Evolutionary conservation across 83 land plant genomes (phyloP).

Genomic region (Diphasiastrum complanatum): DNA sequence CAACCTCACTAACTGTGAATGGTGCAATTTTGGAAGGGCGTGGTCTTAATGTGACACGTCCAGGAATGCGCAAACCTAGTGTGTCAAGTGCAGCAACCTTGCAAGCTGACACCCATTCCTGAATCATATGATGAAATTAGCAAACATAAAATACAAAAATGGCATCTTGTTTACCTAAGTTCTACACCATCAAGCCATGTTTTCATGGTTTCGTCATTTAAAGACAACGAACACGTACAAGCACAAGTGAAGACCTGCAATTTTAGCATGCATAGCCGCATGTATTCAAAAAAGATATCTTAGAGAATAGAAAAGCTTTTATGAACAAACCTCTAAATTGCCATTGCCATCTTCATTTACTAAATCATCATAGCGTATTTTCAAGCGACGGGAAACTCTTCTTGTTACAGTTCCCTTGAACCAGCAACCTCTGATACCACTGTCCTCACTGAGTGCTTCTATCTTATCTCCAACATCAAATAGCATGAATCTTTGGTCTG

Average conservation of each 20-base stretch:
- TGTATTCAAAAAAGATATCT: too few species aligned
- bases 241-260: too few species aligned
- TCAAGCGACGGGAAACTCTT: slow-evolving; percentile 37
- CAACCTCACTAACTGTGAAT: slow-evolving; percentile 29
- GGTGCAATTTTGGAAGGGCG: slow-evolving; percentile 13
- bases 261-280: too few species aligned
- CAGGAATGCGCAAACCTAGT: slow-evolving; percentile 35
- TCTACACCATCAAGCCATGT: too few species aligned
- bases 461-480: slow-evolving; percentile 35
- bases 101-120: slow-evolving; percentile 63
- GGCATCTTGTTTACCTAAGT: not conserved
- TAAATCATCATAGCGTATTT: slow-evolving; percentile 50
- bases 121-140: not conserved
- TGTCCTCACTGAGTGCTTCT: slow-evolving; percentile 61
- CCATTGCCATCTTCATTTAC: slow-evolving; percentile 44
- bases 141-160: not conserved
- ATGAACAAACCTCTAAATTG: slow-evolving; percentile 43
- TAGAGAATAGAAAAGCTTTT: not conserved
- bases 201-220: too few species aligned
- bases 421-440: slow-evolving; percentile 74
- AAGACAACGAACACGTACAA: too few species aligned
- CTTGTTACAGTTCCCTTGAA: slow-evolving; percentile 43
- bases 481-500: slow-evolving; percentile 4
- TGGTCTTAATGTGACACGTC: slow-evolving; percentile 46
- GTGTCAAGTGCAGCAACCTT: slow-evolving; percentile 38